These are phyloP conservation scores for Leishmania guyanensis DNA, from an alignment of 208 protist genomes.

Conservation along the genomic window DNA sequence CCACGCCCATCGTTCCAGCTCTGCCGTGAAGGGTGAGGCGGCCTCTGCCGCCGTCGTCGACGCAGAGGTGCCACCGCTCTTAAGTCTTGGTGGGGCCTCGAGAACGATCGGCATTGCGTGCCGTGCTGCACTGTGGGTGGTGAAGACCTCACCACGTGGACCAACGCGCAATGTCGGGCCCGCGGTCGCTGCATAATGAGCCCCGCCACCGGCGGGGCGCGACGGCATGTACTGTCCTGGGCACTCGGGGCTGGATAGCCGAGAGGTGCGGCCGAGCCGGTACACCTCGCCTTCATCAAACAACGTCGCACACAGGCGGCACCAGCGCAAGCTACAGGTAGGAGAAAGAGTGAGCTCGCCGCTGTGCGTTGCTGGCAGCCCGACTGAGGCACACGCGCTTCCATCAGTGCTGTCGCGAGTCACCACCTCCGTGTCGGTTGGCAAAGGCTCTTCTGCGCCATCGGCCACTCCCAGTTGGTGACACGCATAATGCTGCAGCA, in stretches of 20 bases:
- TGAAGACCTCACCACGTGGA: conserved; percentile 62
- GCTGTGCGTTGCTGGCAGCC: background rate
- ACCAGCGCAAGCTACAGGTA: conserved; percentile 57
- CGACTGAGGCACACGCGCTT: background rate
- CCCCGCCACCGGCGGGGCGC: background rate
- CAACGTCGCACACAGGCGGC: conserved; percentile 57
- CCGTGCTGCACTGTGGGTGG: conserved; percentile 50
- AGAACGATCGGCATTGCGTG: conserved; percentile 22
- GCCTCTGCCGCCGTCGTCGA: background rate
- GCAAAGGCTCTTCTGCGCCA: background rate
- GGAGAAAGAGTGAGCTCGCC: conserved; percentile 1
- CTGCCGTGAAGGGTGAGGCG: conserved; percentile 4
- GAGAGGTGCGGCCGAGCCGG: conserved; percentile 32
- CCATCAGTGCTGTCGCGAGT: background rate
- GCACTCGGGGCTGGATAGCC: conserved; percentile 24
- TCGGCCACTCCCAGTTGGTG: conserved; percentile 20
- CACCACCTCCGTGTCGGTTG: background rate
- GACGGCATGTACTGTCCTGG: conserved; percentile 1
- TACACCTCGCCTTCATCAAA: conserved; percentile 53
- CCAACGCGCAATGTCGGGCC: conserved; percentile 30
- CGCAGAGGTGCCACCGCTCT: conserved; percentile 16
- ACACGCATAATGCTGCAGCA: conserved; percentile 59
- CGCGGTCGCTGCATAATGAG: background rate
- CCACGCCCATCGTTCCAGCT: conserved; percentile 78
- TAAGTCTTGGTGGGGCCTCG: conserved; percentile 18